These are phyloP conservation scores for Paspalum vaginatum DNA, from an alignment of 176 grass and related monocot genomes.

Conservation along the genomic window DNA sequence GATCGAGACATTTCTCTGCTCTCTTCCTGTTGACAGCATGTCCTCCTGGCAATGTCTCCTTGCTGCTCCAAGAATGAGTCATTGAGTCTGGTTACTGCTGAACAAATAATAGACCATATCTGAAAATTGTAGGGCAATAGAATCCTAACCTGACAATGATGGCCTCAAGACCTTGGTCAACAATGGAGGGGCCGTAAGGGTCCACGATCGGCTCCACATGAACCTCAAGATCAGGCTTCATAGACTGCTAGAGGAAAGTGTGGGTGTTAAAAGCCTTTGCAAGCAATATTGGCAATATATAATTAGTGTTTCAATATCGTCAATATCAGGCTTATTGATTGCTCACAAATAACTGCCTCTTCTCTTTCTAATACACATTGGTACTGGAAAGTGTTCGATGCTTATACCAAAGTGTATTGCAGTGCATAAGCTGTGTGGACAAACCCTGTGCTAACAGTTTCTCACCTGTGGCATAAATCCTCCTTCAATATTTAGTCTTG, in stretches of 20 bases:
- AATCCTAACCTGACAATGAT: conserved; percentile 85
- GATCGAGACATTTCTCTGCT: conserved; percentile 69
- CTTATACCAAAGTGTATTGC: neutral
- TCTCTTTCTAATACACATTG: too few relatives aligned
- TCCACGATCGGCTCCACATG: conserved; percentile 69
- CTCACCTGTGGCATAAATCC: neutral
- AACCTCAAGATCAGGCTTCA: conserved; percentile 71
- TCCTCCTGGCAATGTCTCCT: conserved; percentile 83
- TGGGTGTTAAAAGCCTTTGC: neutral
- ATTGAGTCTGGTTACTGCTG: too few relatives aligned
- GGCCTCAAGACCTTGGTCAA: conserved; percentile 67
- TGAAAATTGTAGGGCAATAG: neutral
- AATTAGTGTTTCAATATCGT: too few relatives aligned
- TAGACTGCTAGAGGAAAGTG: conserved; percentile 51
- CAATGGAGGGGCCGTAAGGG: conserved; percentile 81
- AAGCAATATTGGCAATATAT: too few relatives aligned
- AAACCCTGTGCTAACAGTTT: neutral
- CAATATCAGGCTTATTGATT: too few relatives aligned
- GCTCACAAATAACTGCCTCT: too few relatives aligned
- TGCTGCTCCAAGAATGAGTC: conserved; percentile 46
- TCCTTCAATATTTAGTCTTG: neutral
- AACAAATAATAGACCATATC: neutral
- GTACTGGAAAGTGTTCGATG: too few relatives aligned
- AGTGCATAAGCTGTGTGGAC: neutral
- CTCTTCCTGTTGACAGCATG: conserved; percentile 82